phyloP scores from a whole-genome alignment of 73 alveolate species.

The Tetrahymena malaccensis region DNA sequence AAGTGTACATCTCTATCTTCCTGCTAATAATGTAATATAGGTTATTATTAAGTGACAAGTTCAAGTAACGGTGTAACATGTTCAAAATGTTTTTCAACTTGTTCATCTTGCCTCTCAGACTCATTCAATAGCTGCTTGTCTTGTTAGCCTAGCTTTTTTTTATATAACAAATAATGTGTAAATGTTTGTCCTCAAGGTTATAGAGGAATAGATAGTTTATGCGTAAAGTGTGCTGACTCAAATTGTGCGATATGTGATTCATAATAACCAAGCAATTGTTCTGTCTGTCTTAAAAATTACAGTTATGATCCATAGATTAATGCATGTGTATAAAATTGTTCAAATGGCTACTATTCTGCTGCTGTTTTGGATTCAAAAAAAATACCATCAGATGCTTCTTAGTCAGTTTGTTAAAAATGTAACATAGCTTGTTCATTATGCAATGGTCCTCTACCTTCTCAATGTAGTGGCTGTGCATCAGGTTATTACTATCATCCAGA shows the following conservation, averaged over 20 bases:
- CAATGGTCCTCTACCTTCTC: not conserved
- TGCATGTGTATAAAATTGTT: not conserved
- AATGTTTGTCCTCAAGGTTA: not conserved
- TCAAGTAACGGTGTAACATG: not conserved
- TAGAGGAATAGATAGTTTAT: not conserved
- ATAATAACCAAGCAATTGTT: not conserved
- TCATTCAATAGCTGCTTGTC: not conserved
- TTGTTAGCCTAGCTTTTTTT: not conserved
- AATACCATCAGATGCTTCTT: not conserved
- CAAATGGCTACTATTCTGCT: not conserved
- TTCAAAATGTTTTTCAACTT: not conserved
- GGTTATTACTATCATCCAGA: not conserved
- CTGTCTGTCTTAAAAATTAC: not conserved
- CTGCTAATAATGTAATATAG: not conserved
- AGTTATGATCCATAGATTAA: not conserved
- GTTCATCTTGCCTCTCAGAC: not conserved
- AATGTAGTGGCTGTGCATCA: not conserved
- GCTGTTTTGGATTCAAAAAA: not conserved
- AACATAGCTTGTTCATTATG: not conserved
- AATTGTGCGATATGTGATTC: not conserved
- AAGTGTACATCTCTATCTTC: not conserved
- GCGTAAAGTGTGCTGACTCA: not conserved
- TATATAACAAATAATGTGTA: not conserved
- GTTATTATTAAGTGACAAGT: not conserved
- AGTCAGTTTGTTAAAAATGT: not conserved